Evolutionary conservation across 805 yeast species (phyloP).

Genomic region (Kregervanrija pseudodelftensis): DNA sequence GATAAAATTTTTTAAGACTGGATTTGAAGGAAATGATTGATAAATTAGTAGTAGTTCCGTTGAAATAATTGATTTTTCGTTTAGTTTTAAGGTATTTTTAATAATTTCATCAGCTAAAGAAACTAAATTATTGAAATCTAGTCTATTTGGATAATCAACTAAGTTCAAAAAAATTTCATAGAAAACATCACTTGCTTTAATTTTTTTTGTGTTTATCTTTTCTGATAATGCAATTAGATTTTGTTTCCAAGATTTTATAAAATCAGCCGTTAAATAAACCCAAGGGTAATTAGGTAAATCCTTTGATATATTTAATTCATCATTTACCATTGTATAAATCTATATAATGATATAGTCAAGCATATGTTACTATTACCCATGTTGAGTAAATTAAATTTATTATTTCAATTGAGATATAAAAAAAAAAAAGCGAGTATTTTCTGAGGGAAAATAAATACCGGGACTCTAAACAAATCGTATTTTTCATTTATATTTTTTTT

Average conservation of each 20-base stretch:
- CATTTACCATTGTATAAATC: background rate
- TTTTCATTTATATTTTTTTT: no score
- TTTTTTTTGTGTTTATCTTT: slow-evolving; percentile 8
- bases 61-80: slow-evolving; percentile 1
- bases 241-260: slow-evolving; percentile 1
- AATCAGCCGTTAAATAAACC: slow-evolving; percentile 6
- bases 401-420: no score
- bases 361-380: no score
- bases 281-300: slow-evolving; percentile 2
- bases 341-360: no score
- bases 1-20: slow-evolving; percentile 16
- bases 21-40: slow-evolving; percentile 19
- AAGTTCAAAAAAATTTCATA: slow-evolving; percentile 21
- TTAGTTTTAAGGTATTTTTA: no score
- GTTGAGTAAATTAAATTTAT: no score
- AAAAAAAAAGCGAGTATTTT: no score
- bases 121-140: slow-evolving; percentile 11
- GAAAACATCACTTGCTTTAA: slow-evolving; percentile 14
- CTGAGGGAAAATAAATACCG: no score
- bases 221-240: slow-evolving; percentile 3
- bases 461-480: no score
- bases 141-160: slow-evolving; percentile 18
- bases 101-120: slow-evolving; percentile 17
- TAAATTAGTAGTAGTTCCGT: slow-evolving; percentile 21
- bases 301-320: background rate